Percentiles rank a stretch among this genome's conserved stretches.
Conservation (phyloP, 2,329 filamentous ascomycete genomes). For the Ophiostoma himal-ulmi region DNA sequence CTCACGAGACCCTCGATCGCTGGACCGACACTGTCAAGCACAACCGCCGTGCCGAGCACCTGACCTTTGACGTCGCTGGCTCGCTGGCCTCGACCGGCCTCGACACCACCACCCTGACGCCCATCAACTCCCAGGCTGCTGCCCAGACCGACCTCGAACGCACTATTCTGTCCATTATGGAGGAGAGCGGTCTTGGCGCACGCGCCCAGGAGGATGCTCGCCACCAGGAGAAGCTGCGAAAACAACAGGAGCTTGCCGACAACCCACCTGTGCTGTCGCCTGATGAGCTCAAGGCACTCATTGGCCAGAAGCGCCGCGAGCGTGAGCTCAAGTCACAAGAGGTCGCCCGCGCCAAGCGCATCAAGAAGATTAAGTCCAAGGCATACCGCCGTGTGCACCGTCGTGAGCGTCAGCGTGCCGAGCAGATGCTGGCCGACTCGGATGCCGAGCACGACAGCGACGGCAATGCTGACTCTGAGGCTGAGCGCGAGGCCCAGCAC, state of each 20-base stretch:
- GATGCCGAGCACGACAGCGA: constrained; percentile 52
- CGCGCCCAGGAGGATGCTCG: constrained; percentile 30
- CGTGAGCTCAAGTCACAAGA: constrained; percentile 84
- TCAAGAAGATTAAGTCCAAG: constrained; percentile 99
- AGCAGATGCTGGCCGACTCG: constrained; percentile 48
- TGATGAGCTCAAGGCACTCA: constrained; percentile 63
- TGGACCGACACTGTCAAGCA: constrained; percentile 96
- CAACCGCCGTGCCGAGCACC: constrained; percentile 83
- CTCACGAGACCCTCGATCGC: constrained; percentile 80
- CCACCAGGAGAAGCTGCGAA: constrained; percentile 44
- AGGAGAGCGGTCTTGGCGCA: constrained; percentile 72
- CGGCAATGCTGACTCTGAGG: constrained; percentile 61
- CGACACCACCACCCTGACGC: constrained; percentile 46
- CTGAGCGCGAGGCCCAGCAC: constrained; percentile 60
- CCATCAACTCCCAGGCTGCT: constrained; percentile 54
- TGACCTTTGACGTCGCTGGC: constrained; percentile 78
- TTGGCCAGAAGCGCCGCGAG: constrained; percentile 68
- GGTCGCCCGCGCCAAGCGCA: constrained; percentile 78
- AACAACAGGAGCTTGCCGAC: constrained; percentile 59
- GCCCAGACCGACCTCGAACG: constrained; percentile 76
- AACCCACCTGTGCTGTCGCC: constrained; percentile 64
- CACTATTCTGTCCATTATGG: constrained; percentile 81
- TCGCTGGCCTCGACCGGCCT: constrained; percentile 58
- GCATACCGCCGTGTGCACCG: constrained; percentile 87
- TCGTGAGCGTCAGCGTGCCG: constrained; percentile 56